These are phyloP conservation scores for Zarea fungicola DNA, from an alignment of 2,329 filamentous ascomycete genomes.

Conservation along the genomic window DNA sequence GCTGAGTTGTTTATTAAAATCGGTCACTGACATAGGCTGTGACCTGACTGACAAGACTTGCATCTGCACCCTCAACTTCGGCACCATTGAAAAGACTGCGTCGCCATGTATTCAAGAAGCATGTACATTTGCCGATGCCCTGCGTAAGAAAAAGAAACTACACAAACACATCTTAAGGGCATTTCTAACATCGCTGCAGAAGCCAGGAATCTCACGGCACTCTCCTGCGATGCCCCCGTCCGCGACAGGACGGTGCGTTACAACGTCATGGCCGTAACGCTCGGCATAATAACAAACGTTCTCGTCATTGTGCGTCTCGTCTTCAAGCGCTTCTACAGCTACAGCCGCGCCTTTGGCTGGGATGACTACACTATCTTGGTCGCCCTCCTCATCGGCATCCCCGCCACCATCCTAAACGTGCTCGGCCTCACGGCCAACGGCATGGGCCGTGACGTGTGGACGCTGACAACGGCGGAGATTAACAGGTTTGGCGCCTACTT, in stretches of 20 bases:
- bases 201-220: constrained; percentile 20
- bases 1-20: constrained; percentile 3
- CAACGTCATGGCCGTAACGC: constrained; percentile 27
- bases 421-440: constrained; percentile 33
- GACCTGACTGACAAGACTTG: constrained; percentile 4
- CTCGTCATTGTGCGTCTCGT: constrained; percentile 39
- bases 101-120: constrained; percentile 19
- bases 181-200: background rate
- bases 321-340: constrained; percentile 29
- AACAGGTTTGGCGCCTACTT: constrained; percentile 39
- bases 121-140: constrained; percentile 21
- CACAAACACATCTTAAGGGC: no score
- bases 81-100: constrained; percentile 18
- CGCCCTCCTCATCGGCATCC: constrained; percentile 24
- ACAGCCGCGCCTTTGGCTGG: constrained; percentile 31
- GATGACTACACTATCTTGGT: constrained; percentile 35
- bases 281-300: constrained; percentile 32
- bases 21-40: constrained; percentile 2
- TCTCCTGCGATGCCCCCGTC: constrained; percentile 23
- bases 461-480: constrained; percentile 35
- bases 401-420: constrained; percentile 27
- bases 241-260: constrained; percentile 30
- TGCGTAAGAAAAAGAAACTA: constrained; percentile 17
- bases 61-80: constrained; percentile 9
- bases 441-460: constrained; percentile 50